Conservation (phyloP, 2,329 filamentous ascomycete species). For the Taxawa tesnikishii region DNA sequence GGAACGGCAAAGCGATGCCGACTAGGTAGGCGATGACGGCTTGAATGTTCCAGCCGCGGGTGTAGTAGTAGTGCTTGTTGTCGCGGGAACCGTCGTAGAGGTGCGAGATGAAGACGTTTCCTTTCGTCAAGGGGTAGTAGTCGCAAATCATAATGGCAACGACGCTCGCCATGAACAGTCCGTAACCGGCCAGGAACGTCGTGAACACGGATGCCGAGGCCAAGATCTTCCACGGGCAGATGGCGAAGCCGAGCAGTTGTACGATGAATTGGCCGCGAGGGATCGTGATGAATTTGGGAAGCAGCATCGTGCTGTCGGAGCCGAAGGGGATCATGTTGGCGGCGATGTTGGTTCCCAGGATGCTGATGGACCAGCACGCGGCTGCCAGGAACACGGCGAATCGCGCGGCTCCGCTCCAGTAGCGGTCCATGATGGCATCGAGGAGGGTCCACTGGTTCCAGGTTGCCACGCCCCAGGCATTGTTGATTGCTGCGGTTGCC, state of each 20-base stretch:
- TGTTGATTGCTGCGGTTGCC: constrained; percentile 30
- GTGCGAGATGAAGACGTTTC: constrained; percentile 20
- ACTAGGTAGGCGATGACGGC: constrained; percentile 45
- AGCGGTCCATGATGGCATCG: constrained; percentile 19
- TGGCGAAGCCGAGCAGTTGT: constrained; percentile 33
- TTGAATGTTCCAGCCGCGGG: constrained; percentile 43
- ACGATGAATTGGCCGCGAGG: constrained; percentile 21
- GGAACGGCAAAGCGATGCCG: constrained; percentile 43
- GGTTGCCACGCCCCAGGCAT: constrained; percentile 23
- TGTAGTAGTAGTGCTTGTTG: constrained; percentile 38
- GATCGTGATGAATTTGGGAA: constrained; percentile 38
- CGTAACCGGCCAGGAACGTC: constrained; percentile 45
- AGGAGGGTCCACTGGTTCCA: constrained; percentile 24
- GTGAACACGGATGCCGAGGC: constrained; percentile 46
- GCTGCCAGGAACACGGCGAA: constrained; percentile 27
- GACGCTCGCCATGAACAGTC: constrained; percentile 52
- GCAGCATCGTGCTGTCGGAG: constrained; percentile 23
- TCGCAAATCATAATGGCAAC: constrained; percentile 48
- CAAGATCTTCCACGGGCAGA: constrained; percentile 57
- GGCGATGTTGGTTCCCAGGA: constrained; percentile 24
- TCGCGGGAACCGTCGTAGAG: constrained; percentile 37
- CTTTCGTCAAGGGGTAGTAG: constrained; percentile 40
- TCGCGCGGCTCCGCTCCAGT: constrained; percentile 21
- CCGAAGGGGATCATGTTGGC: constrained; percentile 25
- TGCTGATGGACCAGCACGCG: constrained; percentile 21